Percentiles rank a stretch among this genome's conserved stretches.
Evolutionary conservation across 306 rosid genomes (phyloP).

Genomic region (Pyrus pyrifolia): DNA sequence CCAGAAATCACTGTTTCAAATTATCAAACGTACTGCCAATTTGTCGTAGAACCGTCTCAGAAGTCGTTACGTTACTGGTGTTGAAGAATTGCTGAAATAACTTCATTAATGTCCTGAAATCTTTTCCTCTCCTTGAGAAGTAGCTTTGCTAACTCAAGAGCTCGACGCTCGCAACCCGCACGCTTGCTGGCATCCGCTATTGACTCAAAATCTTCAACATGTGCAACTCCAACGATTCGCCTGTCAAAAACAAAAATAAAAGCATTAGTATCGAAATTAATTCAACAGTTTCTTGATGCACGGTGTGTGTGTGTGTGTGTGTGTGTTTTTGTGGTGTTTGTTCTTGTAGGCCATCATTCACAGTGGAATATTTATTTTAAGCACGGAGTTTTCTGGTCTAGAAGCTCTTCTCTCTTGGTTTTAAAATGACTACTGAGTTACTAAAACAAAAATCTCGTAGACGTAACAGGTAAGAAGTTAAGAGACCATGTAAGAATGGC

Average conservation of each 20-base stretch:
- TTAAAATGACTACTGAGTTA: neutral
- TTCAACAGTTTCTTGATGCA: neutral
- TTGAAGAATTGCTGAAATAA: conserved; percentile 51
- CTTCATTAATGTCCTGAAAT: conserved; percentile 43
- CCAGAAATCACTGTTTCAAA: neutral
- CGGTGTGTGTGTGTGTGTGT: neutral
- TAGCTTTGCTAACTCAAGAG: conserved; percentile 61
- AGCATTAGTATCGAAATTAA: neutral
- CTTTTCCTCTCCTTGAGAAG: conserved; percentile 70
- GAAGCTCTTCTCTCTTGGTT: neutral
- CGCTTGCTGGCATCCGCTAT: conserved; percentile 52
- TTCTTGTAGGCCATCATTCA: neutral
- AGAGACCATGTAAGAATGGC: no score
- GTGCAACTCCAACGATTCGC: conserved; percentile 90
- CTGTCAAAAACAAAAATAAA: conserved; percentile 26
- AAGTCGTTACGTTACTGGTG: conserved; percentile 10
- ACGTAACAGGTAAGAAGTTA: no score
- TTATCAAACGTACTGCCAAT: neutral
- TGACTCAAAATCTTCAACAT: conserved; percentile 85
- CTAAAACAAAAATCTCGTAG: neutral
- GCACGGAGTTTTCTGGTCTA: neutral
- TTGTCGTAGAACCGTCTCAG: neutral
- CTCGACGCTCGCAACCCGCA: conserved; percentile 62
- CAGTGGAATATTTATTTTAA: neutral
- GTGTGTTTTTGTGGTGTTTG: neutral